A percentile compares a stretch with the other conserved stretches of the same genome.
Evolutionary conservation across 208 protist genomes (phyloP).

Genomic region (Trypanosoma conorhini): DNA sequence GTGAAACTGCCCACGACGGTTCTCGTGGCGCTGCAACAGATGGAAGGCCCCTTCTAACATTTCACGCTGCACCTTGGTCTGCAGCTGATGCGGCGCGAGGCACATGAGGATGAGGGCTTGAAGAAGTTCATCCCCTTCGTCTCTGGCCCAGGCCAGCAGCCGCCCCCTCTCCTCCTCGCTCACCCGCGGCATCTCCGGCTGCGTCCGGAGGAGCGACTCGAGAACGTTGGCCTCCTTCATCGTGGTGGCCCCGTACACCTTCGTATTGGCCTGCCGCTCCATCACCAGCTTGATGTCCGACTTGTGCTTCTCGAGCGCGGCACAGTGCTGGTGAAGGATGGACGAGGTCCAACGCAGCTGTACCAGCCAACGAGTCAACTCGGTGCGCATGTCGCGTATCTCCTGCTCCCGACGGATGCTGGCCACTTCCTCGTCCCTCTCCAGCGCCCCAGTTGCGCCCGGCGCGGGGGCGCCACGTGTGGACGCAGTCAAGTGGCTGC

Average conservation of each 20-base stretch:
- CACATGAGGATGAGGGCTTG: constrained; percentile 58
- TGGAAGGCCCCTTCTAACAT: constrained; percentile 49
- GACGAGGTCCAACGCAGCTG: constrained; percentile 60
- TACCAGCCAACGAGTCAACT: constrained; percentile 56
- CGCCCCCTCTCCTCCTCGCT: constrained; percentile 60
- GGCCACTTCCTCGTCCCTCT: constrained; percentile 2
- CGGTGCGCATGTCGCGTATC: constrained; percentile 64
- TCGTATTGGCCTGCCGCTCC: constrained; percentile 57
- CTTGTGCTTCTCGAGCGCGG: constrained; percentile 45
- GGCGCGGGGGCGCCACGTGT: background rate
- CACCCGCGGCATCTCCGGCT: constrained; percentile 46
- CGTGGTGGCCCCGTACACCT: constrained; percentile 64
- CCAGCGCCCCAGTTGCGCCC: background rate
- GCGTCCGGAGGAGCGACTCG: constrained; percentile 42
- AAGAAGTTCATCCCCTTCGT: constrained; percentile 35
- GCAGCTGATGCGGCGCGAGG: constrained; percentile 43
- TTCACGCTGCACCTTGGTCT: constrained; percentile 35
- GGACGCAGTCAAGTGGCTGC: background rate
- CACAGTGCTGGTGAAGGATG: constrained; percentile 42
- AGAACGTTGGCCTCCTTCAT: constrained; percentile 77
- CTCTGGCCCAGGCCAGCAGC: constrained; percentile 45
- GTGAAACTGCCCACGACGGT: constrained; percentile 19
- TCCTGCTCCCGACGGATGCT: constrained; percentile 22
- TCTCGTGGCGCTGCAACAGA: constrained; percentile 28
- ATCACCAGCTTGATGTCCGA: constrained; percentile 63